These are phyloP conservation scores for Aphanomyces euteiches DNA, from an alignment of 352 stramenopile genomes.

Conservation along the genomic window DNA sequence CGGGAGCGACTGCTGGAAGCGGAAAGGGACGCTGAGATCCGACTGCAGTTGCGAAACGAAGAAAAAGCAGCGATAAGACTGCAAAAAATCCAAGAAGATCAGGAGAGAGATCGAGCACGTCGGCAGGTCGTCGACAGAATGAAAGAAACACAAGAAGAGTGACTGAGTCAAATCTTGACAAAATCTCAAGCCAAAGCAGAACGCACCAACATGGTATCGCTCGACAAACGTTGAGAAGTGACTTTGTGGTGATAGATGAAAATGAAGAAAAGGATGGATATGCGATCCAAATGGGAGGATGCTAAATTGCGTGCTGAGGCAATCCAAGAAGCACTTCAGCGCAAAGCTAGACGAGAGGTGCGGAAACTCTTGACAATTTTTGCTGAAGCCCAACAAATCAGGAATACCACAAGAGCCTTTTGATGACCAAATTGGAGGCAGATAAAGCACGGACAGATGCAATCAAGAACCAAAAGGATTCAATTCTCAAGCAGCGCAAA, in stretches of 20 bases:
- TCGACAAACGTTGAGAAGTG: not conserved
- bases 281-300: constrained; percentile 55
- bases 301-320: constrained; percentile 76
- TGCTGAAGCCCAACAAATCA: not conserved
- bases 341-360: constrained; percentile 59
- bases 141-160: constrained; percentile 48
- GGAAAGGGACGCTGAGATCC: constrained; percentile 43
- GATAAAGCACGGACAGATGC: constrained; percentile 53
- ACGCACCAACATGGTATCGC: constrained; percentile 37
- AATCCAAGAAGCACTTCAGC: constrained; percentile 53
- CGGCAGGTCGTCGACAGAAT: constrained; percentile 57
- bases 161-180: constrained; percentile 40
- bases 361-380: not conserved
- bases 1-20: constrained; percentile 48
- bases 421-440: constrained; percentile 58
- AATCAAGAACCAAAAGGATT: constrained; percentile 56
- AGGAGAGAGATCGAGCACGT: constrained; percentile 49
- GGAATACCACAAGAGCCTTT: constrained; percentile 48
- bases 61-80: constrained; percentile 55
- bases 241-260: constrained; percentile 41
- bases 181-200: constrained; percentile 57
- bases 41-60: constrained; percentile 43
- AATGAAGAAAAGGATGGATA: constrained; percentile 41
- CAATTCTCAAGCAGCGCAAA: constrained; percentile 54
- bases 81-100: constrained; percentile 48